A percentile compares a stretch with the other conserved stretches of the same genome.
These are phyloP conservation scores for Sphenostylis stenocarpa DNA, from an alignment of 306 rosid species.

Conservation along the genomic window DNA sequence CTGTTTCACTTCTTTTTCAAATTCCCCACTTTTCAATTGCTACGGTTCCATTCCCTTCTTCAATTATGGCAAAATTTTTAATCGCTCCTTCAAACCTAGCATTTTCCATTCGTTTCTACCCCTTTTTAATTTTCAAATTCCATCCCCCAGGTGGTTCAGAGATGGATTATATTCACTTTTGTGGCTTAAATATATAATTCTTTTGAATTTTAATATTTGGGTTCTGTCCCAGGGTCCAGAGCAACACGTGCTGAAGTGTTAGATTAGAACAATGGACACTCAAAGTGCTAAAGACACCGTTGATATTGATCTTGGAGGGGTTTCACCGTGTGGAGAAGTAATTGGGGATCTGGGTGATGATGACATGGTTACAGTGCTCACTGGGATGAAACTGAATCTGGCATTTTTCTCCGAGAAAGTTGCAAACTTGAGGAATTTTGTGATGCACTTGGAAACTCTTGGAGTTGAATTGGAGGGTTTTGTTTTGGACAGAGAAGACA, in stretches of 20 bases:
- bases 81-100: conserved; percentile 3
- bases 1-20: conserved; percentile 12
- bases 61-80: not conserved
- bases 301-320: conserved; percentile 29
- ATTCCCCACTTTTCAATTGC: conserved; percentile 24
- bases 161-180: conserved; percentile 3
- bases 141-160: not conserved
- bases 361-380: conserved; percentile 39
- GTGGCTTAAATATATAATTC: not conserved
- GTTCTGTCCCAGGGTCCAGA: conserved; percentile 12
- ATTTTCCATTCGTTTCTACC: not conserved
- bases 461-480: conserved; percentile 67
- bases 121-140: not conserved
- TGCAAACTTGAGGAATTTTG: conserved; percentile 58
- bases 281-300: conserved; percentile 31
- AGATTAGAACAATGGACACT: conserved; percentile 34
- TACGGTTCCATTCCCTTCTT: conserved; percentile 11
- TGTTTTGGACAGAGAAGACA: conserved; percentile 39
- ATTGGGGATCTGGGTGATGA: conserved; percentile 39
- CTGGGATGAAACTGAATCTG: conserved; percentile 51
- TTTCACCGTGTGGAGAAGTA: conserved; percentile 36
- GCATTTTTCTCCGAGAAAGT: conserved; percentile 78
- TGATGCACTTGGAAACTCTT: conserved; percentile 71
- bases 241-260: conserved; percentile 16
- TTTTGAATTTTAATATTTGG: conserved; percentile 15